A percentile compares a stretch with the other conserved stretches of the same genome.
Evolutionary conservation across 768 basidiomycete species (phyloP).

Genomic region (Cyathus striatus): DNA sequence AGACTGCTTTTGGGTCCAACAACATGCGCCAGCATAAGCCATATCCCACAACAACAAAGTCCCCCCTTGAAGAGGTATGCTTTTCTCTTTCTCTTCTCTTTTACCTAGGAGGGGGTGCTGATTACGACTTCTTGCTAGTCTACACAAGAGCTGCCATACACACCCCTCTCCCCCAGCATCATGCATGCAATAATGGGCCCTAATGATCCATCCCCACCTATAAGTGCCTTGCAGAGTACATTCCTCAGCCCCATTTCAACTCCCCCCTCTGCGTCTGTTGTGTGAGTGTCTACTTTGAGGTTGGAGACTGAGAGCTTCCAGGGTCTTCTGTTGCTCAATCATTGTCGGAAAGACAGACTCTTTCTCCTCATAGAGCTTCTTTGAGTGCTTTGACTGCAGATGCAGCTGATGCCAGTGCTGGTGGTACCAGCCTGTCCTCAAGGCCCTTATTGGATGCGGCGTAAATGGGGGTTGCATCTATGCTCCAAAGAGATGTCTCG

Average conservation of each 20-base stretch:
- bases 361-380: constrained; percentile 8
- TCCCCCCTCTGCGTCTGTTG: too few species aligned
- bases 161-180: constrained; percentile 43
- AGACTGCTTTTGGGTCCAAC: neutral
- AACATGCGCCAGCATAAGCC: constrained; percentile 26
- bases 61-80: constrained; percentile 51
- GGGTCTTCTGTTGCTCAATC: constrained; percentile 8
- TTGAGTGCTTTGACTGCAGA: neutral
- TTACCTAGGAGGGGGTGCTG: constrained; percentile 1
- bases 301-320: neutral
- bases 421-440: too few species aligned
- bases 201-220: constrained; percentile 18
- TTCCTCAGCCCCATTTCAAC: constrained; percentile 16
- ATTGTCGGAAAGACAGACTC: constrained; percentile 10
- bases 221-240: constrained; percentile 8
- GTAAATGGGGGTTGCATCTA: too few species aligned
- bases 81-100: constrained; percentile 3
- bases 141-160: constrained; percentile 37
- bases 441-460: too few species aligned
- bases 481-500: too few species aligned
- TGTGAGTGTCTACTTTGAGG: constrained; percentile 12
- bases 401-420: too few species aligned
- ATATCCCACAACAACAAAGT: constrained; percentile 10
- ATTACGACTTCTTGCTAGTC: constrained; percentile 29
- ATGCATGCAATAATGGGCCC: constrained; percentile 40